Percentiles rank a stretch among this genome's conserved stretches.
Conservation (phyloP, 495 filamentous ascomycete genomes). For the Penicillium riverlandense region DNA sequence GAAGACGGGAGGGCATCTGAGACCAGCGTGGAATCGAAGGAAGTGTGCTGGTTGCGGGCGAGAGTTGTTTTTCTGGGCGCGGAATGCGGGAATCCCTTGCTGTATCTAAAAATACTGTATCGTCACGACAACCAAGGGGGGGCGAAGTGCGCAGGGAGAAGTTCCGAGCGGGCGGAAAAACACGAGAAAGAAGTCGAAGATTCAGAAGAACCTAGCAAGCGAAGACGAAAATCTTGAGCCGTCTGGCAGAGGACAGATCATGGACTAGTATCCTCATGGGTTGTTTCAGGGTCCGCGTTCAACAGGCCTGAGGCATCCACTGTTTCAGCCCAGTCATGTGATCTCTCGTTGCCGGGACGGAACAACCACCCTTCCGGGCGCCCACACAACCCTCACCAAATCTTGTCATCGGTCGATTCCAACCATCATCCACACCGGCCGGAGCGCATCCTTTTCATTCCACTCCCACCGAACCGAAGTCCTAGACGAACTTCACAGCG, state of each 20-base stretch:
- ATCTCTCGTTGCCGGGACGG: slow-evolving; percentile 1
- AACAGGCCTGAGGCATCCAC: background rate
- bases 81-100: slow-evolving; percentile 23
- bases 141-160: background rate
- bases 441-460: slow-evolving; percentile 29
- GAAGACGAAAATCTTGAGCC: background rate
- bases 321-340: background rate
- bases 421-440: slow-evolving; percentile 20
- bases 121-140: slow-evolving; percentile 8
- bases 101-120: slow-evolving; percentile 21
- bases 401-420: slow-evolving; percentile 5
- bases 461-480: slow-evolving; percentile 13
- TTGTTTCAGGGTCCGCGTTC: background rate
- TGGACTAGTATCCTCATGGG: background rate
- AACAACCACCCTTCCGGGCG: background rate
- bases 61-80: slow-evolving; percentile 3
- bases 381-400: slow-evolving; percentile 13
- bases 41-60: slow-evolving; percentile 12
- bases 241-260: too few species aligned
- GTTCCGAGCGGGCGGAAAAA: background rate
- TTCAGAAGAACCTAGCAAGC: background rate
- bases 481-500: slow-evolving; percentile 28
- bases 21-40: slow-evolving; percentile 15
- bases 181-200: background rate
- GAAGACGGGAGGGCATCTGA: slow-evolving; percentile 8